Evolutionary conservation across 192 early-diverging fungal species (phyloP), one percentile per base, ranked within the genome.

Genomic region (Physocladia obscura): DNA sequence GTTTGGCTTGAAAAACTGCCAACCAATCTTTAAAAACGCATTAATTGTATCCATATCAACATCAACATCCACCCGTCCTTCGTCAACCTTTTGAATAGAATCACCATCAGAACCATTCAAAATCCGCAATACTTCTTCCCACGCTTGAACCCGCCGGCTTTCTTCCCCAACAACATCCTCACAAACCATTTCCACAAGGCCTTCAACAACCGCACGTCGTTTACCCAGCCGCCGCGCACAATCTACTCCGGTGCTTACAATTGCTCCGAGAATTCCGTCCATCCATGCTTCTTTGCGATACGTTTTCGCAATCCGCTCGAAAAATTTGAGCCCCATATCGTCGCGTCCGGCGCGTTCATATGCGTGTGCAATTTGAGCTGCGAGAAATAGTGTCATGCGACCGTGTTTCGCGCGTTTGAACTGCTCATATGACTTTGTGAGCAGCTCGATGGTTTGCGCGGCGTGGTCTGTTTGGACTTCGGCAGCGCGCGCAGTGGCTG

Each of bases 341-440:
- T 84, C 87, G 68, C 91, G 91, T n/a, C 89, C 88, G 31, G 83
- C 79, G 21, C 80, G 75, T 50, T 90, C 87, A 70, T 95, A 94
- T 2, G 90, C 83, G 1, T 90, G 87, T 4, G 94, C 94, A 68
- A 95, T 95, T 74, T 95, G 92, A 11, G 89, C 85, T 0, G 93
- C 94, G 2, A 95, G 73, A 62, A 86, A 94, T 1, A 94, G 72
- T 0, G 93, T 94, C 88, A 92, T 92, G 8, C 94, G 84, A 17
- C 87, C 85, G 47, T 79, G 77, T 39, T 87, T 88, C 30, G 88
- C 74, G 49, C 80, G 77, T 69, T 94, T 93, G 70, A 94, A 95
- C 44, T 90, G 88, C 49, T 95, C 94, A 62, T 95, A 95, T n/a
- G 92, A 87, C 67, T 93, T 93, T 4, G 92, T 94, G n/a, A 94